Conservation (phyloP, 176 grass and related monocot genomes). For the Hordeum marinum region DNA sequence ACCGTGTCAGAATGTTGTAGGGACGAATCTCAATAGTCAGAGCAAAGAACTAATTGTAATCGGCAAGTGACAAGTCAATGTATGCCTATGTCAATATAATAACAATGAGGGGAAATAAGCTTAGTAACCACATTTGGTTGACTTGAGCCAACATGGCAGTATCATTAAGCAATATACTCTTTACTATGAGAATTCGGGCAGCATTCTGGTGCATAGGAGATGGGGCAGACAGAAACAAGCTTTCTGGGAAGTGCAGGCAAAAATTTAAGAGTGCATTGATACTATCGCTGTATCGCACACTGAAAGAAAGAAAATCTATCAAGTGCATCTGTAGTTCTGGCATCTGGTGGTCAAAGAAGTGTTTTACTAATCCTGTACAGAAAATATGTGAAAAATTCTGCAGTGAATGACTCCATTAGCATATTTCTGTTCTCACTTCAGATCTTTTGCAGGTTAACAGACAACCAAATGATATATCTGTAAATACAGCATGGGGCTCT, state of each 20-base stretch:
- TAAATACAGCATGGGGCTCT: neutral
- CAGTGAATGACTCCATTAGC: neutral
- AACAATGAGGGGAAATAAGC: neutral
- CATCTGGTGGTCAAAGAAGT: neutral
- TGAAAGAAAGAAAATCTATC: neutral
- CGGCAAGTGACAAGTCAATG: neutral
- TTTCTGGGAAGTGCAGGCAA: neutral
- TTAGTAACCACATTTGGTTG: neutral
- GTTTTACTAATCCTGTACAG: neutral
- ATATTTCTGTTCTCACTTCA: neutral
- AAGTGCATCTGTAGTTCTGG: neutral
- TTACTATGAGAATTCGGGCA: neutral
- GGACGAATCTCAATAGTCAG: neutral
- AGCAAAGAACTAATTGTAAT: neutral
- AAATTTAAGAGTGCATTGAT: neutral
- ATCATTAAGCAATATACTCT: neutral
- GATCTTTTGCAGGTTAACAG: constrained; percentile 9
- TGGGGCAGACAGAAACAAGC: neutral
- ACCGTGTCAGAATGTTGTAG: neutral
- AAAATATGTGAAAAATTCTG: neutral
- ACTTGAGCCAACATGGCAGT: neutral
- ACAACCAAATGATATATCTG: neutral
- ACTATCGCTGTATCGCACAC: neutral
- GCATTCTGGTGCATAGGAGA: neutral
- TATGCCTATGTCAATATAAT: neutral